Base-by-base conservation (phyloP, 345 rosid genomes). In the Heritiera fomes region DNA sequence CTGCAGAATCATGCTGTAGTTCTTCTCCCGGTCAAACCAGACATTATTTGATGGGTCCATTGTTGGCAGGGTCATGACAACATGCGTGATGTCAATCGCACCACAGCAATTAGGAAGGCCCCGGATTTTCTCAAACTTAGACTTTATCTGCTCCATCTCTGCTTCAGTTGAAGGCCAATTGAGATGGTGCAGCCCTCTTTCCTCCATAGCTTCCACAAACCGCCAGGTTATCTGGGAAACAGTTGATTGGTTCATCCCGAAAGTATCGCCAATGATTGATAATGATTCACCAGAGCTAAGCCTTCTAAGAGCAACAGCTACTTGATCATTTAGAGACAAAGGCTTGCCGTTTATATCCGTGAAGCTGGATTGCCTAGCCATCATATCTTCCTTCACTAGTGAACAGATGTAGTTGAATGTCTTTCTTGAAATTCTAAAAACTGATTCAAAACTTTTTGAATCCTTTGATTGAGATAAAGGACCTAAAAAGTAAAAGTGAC, bases 191-290 rank as follows among this genome's bases (percentile, higher is more conserved):
- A 87, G 74, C 5, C 88, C 93, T 86, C 85, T 86, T 82, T 88
- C 92, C 80, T 92, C 94, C 94, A 89, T 86, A 75, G 94, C 88
- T 82, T 89, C 94, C 61, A 92, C 94, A 80, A 88, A 92, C 66
- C 94, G 85, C 93, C 93, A 91, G 74, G 94, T 92, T 84, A 91
- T 76, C 65, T 91, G 97, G 30, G 97, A 89, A 77, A 92, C 92
- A 20, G 90, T 87, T 40, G 97, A 92, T 74, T 89, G 97, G 62
- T 90, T 87, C 79, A 92, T 73, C 56, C 92, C 91, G 75, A 92
- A 87, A 34, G 84, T 81, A 75, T 92, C 93, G 58, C 92, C 97
- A 56, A 89, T 86, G 53, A 66, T 82, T 34, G 90, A 87, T 75
- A 92, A 87, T 71, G 97, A 92, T 76, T 91, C 93, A 8, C 93